Percentiles rank a stretch among this genome's conserved stretches.
Conservation (phyloP, 768 basidiomycete species). For the Phaeotremella fagi region DNA sequence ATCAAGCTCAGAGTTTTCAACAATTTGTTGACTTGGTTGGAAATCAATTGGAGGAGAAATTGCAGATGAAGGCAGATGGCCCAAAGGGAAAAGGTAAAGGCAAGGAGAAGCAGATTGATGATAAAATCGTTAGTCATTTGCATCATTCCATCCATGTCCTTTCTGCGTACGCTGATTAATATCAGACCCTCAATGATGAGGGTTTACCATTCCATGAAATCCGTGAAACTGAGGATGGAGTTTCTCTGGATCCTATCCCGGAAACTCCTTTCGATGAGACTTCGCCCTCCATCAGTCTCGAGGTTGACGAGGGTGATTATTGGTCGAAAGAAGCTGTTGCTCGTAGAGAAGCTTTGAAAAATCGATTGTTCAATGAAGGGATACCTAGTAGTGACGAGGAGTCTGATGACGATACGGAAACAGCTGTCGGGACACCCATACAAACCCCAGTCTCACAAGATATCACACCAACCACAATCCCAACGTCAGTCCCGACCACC, state of each 20-base stretch:
- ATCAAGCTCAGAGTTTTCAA: neutral
- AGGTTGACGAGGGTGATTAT: constrained; percentile 15
- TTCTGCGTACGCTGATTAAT: neutral
- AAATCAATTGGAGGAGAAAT: neutral
- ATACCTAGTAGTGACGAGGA: constrained; percentile 15
- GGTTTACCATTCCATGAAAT: constrained; percentile 42
- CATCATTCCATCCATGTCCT: neutral
- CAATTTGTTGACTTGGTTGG: neutral
- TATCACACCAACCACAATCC: neutral
- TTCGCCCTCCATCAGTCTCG: neutral
- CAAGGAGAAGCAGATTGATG: neutral
- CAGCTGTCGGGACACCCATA: neutral
- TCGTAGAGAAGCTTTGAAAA: constrained; percentile 14
- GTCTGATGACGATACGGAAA: constrained; percentile 11
- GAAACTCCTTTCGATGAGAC: neutral
- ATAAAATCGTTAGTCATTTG: constrained; percentile 2
- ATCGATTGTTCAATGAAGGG: constrained; percentile 22
- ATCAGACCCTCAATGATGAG: constrained; percentile 31
- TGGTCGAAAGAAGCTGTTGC: constrained; percentile 25
- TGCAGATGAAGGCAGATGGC: neutral
- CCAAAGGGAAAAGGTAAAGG: neutral
- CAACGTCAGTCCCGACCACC: neutral
- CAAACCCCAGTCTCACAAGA: neutral
- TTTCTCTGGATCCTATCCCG: constrained; percentile 20
- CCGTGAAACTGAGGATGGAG: constrained; percentile 23